Conservation (phyloP, 345 rosid species). For the Viola odorata region DNA sequence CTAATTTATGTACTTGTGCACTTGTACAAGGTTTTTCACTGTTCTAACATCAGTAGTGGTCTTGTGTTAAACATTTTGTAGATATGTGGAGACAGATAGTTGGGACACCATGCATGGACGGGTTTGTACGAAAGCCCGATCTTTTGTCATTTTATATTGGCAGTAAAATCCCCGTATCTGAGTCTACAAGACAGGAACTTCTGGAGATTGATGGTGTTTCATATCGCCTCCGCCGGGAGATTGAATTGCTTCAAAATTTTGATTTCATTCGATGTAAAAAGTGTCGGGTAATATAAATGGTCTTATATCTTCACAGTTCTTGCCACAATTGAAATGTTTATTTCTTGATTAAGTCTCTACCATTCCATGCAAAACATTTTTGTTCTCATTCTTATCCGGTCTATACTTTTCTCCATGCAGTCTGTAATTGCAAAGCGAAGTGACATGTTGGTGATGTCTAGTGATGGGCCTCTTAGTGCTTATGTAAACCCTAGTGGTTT, state of each 20-base stretch:
- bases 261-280: constrained; percentile 70
- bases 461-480: constrained; percentile 96
- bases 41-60: background rate
- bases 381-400: background rate
- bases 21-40: background rate
- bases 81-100: constrained; percentile 91
- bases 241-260: constrained; percentile 66
- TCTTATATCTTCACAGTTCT: constrained; percentile 4
- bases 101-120: constrained; percentile 70
- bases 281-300: constrained; percentile 51
- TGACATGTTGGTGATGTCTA: constrained; percentile 96
- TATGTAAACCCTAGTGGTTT: constrained; percentile 69
- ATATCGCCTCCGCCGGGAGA: constrained; percentile 79
- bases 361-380: too few species aligned
- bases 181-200: constrained; percentile 83
- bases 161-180: constrained; percentile 91
- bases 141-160: constrained; percentile 78
- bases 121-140: constrained; percentile 68
- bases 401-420: constrained; percentile 31
- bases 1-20: background rate
- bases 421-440: constrained; percentile 73
- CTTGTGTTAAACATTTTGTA: constrained; percentile 28
- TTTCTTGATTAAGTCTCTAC: too few species aligned
- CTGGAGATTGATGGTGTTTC: constrained; percentile 86
- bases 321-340: background rate